These are phyloP conservation scores for Fusarium chlamydosporum DNA, from an alignment of 2,329 filamentous ascomycete species.

Conservation along the genomic window DNA sequence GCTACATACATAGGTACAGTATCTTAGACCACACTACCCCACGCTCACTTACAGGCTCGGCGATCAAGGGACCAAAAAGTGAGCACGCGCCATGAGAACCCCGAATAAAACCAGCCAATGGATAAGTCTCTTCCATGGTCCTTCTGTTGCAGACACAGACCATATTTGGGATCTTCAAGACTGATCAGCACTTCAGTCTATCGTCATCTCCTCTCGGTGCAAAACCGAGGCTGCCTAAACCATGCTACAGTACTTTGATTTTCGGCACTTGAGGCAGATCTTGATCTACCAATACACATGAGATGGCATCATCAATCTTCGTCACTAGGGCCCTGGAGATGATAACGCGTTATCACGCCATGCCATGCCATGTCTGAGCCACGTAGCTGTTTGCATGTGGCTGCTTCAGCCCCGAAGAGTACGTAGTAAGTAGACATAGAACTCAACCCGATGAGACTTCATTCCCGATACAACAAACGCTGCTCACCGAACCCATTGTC, in stretches of 20 bases:
- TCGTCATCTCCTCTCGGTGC: constrained; percentile 23
- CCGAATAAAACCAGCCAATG: constrained; percentile 25
- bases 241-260: constrained; percentile 4
- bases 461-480: neutral
- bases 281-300: neutral
- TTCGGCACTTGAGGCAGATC: constrained; percentile 26
- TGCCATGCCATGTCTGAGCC: constrained; percentile 41
- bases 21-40: constrained; percentile 18
- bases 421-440: constrained; percentile 21
- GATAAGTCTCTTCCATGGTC: constrained; percentile 13
- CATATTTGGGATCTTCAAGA: constrained; percentile 19
- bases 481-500: neutral
- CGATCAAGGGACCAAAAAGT: constrained; percentile 43
- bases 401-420: constrained; percentile 31
- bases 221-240: constrained; percentile 16
- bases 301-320: constrained; percentile 13
- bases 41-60: constrained; percentile 23
- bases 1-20: neutral
- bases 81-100: constrained; percentile 33
- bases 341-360: constrained; percentile 2
- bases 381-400: constrained; percentile 3
- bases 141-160: constrained; percentile 5
- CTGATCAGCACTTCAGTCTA: constrained; percentile 23
- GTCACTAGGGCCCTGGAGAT: neutral
- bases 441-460: neutral